Conservation (phyloP, 2,329 filamentous ascomycete genomes). For the Ophiostoma ulmi region DNA sequence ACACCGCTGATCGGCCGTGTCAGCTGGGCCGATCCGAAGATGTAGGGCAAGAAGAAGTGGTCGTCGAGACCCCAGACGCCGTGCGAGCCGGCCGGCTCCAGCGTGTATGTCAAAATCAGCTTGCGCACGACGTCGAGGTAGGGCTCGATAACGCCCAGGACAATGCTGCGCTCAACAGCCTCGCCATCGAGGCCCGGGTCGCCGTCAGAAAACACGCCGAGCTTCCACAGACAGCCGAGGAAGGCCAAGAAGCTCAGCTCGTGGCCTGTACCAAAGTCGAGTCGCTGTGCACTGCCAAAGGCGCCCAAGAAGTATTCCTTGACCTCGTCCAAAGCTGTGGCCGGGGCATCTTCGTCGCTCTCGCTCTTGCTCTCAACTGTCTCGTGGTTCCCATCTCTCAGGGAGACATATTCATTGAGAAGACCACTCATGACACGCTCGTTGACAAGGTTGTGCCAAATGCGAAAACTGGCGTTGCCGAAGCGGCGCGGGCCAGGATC, state of each 20-base stretch:
- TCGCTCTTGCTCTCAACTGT: not conserved
- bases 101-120: conserved; percentile 82
- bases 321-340: conserved; percentile 54
- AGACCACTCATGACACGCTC: conserved; percentile 50
- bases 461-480: conserved; percentile 85
- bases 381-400: not conserved
- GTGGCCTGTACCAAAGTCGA: conserved; percentile 96
- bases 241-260: conserved; percentile 95
- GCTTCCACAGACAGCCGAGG: conserved; percentile 82
- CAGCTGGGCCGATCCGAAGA: conserved; percentile 89
- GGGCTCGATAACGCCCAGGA: conserved; percentile 77
- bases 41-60: conserved; percentile 88
- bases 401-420: conserved; percentile 50
- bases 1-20: conserved; percentile 59
- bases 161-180: conserved; percentile 69
- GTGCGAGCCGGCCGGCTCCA: conserved; percentile 93
- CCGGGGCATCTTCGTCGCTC: conserved; percentile 18
- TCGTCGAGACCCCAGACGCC: conserved; percentile 99
- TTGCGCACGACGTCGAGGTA: conserved; percentile 76
- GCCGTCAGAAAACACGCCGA: conserved; percentile 67
- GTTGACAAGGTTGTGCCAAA: conserved; percentile 69
- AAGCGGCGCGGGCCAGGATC: conserved; percentile 83
- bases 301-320: conserved; percentile 73
- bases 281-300: conserved; percentile 80
- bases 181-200: conserved; percentile 36